Evolutionary conservation across 2,329 filamentous ascomycete species (phyloP), one percentile per base, ranked within the genome.

Genomic region (Metarhizium humberi): DNA sequence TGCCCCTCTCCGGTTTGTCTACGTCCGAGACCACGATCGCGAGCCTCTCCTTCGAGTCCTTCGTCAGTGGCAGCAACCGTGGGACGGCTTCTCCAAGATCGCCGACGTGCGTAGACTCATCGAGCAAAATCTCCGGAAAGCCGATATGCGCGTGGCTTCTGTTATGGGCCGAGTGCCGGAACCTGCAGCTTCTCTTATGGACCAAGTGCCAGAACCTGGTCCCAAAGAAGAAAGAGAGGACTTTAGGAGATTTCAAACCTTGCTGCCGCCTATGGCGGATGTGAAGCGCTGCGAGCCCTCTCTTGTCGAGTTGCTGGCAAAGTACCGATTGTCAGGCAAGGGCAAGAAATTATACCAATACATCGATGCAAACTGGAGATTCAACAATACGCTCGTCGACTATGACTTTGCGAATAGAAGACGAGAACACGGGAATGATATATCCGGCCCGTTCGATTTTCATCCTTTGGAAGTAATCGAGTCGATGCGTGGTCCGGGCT

Each of bases 51-150:
- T 53, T 36, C 47, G 55, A 40, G 25, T 63, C 13, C 49, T 57
- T 18, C 49, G 56, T 25, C 56, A 60, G 34, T 59, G 58, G 53
- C 52, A 52, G 42, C 30, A 36, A 11, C n/a, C 43, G 25, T 46
- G 8, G 43, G 43, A 46, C 4, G 20, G 43, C 6, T 10, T 29
- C 7, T 20, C 13, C 18, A 46, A 46, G 25, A n/a, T 46, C n/a
- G 13, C n/a, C 6, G 43, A 46, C 6, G 20, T 25, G 7, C 13
- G n/a, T 8, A 25, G 13, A 29, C 25, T 46, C 7, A 11, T 46
- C 20, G 25, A 46, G 8, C 43, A 46, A 14, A 25, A 20, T 25
- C 18, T 7, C 43, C 7, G 6, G 43, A 29, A 46, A 8, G 18
- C 5, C 25, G 43, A 10, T 7, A 20, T 46, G 43, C n/a, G 7